Evolutionary conservation across 116 monocot species (phyloP).

Genomic region (Zostera marina): DNA sequence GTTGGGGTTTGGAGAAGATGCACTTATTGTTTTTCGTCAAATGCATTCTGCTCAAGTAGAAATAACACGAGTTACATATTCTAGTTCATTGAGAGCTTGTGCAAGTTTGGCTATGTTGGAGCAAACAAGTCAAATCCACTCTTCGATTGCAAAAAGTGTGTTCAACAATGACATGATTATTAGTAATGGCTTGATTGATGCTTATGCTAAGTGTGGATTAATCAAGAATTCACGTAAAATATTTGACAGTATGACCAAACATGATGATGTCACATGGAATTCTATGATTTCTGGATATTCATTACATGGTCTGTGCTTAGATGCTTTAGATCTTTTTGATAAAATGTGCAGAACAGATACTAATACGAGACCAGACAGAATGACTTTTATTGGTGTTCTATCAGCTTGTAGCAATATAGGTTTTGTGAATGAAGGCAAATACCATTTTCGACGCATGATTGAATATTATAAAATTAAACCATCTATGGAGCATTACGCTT

Average conservation of each 20-base stretch:
- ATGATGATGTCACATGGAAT: constrained; percentile 75
- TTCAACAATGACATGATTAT: constrained; percentile 34
- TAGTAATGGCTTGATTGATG: constrained; percentile 55
- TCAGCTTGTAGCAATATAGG: constrained; percentile 66
- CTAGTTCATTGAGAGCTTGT: constrained; percentile 71
- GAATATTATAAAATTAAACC: constrained; percentile 40
- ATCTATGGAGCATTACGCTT: constrained; percentile 75
- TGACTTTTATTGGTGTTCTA: constrained; percentile 66
- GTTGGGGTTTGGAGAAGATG: constrained; percentile 45
- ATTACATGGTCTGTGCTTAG: constrained; percentile 43
- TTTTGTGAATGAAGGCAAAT: constrained; percentile 34
- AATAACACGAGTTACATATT: constrained; percentile 65
- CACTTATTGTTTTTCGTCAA: constrained; percentile 38
- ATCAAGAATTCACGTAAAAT: constrained; percentile 38
- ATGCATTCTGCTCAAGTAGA: constrained; percentile 34
- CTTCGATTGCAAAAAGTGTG: constrained; percentile 43
- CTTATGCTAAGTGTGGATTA: constrained; percentile 69
- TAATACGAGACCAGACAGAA: constrained; percentile 19
- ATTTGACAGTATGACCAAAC: constrained; percentile 35
- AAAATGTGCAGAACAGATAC: constrained; percentile 34
- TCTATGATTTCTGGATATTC: constrained; percentile 73
- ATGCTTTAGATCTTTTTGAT: constrained; percentile 36
- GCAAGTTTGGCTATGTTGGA: constrained; percentile 48
- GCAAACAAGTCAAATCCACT: constrained; percentile 41
- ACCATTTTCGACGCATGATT: constrained; percentile 37